Evolutionary conservation across 148 eudicot genomes (phyloP).

Genomic region (Nepenthes gracilis): DNA sequence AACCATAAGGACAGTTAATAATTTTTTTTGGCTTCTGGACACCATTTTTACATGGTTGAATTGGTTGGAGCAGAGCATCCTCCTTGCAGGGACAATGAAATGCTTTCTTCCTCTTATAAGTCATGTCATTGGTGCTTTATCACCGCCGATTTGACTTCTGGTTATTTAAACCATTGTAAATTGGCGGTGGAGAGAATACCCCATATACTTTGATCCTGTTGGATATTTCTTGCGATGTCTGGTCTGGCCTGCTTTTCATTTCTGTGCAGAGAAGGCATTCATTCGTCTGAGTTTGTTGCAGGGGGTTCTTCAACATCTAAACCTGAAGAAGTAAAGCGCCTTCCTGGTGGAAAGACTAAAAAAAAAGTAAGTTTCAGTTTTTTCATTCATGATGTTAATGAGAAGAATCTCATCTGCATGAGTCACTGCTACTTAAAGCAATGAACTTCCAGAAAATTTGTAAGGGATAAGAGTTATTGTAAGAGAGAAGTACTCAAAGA

Average conservation of each 20-base stretch:
- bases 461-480: too few relatives aligned
- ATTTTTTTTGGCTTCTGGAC: too few relatives aligned
- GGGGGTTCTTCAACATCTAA: constrained; percentile 64
- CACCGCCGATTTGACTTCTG: too few relatives aligned
- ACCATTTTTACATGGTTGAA: too few relatives aligned
- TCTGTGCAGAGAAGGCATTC: not conserved
- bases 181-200: too few relatives aligned
- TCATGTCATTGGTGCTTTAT: too few relatives aligned
- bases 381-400: not conserved
- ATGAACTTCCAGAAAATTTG: not conserved
- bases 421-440: not conserved
- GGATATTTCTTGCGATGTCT: not conserved
- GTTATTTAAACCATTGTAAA: too few relatives aligned
- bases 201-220: not conserved
- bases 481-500: too few relatives aligned
- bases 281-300: constrained; percentile 15
- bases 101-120: too few relatives aligned
- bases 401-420: not conserved
- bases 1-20: too few relatives aligned
- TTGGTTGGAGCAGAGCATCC: too few relatives aligned
- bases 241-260: not conserved
- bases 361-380: constrained; percentile 56
- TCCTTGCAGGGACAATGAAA: too few relatives aligned
- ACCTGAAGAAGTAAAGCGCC: constrained; percentile 82
- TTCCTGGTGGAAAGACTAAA: constrained; percentile 92